Evolutionary conservation across 208 protist species (phyloP).

Genomic region (Balamuthia mandrillaris): DNA sequence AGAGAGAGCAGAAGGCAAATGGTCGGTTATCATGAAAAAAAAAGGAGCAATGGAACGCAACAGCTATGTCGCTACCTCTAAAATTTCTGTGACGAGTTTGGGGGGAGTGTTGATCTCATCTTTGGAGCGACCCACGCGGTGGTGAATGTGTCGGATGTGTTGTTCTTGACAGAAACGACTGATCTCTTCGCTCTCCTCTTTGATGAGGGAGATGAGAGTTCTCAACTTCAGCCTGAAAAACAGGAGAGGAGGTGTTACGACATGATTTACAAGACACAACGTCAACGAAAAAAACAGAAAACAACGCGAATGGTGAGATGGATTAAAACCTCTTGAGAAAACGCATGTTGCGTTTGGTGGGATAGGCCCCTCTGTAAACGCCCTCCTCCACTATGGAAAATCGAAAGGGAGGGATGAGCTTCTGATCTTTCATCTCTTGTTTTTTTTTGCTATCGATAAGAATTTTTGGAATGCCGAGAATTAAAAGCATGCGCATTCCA

Average conservation of each 20-base stretch:
- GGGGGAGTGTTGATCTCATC: too few relatives aligned
- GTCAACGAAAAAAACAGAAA: neutral
- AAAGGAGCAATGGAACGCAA: neutral
- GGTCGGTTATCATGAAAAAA: neutral
- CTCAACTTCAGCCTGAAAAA: neutral
- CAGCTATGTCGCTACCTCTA: too few relatives aligned
- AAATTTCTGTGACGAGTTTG: too few relatives aligned
- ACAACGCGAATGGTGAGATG: too few relatives aligned
- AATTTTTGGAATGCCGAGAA: too few relatives aligned
- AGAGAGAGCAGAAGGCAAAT: neutral
- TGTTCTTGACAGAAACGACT: neutral
- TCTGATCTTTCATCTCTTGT: too few relatives aligned
- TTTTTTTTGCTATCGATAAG: too few relatives aligned
- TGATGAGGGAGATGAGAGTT: neutral
- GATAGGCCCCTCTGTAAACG: neutral
- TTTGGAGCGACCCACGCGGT: too few relatives aligned
- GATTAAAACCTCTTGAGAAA: slow-evolving; percentile 18
- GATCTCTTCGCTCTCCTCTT: neutral
- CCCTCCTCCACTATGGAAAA: slow-evolving; percentile 8
- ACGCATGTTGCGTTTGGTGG: neutral
- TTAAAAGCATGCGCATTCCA: too few relatives aligned
- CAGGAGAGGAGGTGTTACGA: neutral
- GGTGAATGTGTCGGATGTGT: neutral
- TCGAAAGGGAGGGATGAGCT: too few relatives aligned
- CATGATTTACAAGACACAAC: neutral